A percentile compares a stretch with the other conserved stretches of the same genome.
Conservation (phyloP, 805 yeast genomes). For the Yamadazyma tumulicola region DNA sequence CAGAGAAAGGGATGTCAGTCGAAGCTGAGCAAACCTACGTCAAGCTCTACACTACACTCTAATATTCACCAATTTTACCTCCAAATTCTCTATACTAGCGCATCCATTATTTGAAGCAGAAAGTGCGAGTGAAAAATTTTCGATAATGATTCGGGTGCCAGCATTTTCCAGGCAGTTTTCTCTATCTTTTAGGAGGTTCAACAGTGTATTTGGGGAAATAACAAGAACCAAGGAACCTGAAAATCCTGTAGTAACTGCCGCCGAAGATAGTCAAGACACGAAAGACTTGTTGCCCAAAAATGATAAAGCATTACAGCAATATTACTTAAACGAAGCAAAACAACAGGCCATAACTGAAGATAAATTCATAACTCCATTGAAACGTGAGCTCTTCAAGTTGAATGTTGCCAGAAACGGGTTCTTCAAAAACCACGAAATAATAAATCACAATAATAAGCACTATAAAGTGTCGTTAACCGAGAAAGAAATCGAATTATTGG, state of each 20-base stretch:
- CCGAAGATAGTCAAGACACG: slow-evolving; percentile 6
- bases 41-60: too few relatives aligned
- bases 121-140: slow-evolving; percentile 6
- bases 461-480: slow-evolving; percentile 57
- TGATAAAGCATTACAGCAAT: slow-evolving; percentile 45
- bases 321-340: slow-evolving; percentile 42
- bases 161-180: slow-evolving; percentile 5
- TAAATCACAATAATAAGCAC: slow-evolving; percentile 40
- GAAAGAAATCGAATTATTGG: slow-evolving; percentile 72
- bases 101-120: too few relatives aligned
- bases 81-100: not conserved
- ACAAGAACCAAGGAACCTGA: slow-evolving; percentile 18
- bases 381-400: slow-evolving; percentile 56
- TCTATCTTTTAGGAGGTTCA: slow-evolving; percentile 2
- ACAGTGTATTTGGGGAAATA: slow-evolving; percentile 31
- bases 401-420: slow-evolving; percentile 64
- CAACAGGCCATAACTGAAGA: slow-evolving; percentile 46
- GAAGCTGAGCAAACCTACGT: too few relatives aligned
- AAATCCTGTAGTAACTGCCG: not conserved
- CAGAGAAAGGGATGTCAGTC: too few relatives aligned
- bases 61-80: not conserved
- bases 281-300: slow-evolving; percentile 24
- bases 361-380: slow-evolving; percentile 67
- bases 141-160: slow-evolving; percentile 11
- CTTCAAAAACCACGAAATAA: slow-evolving; percentile 58